Base-by-base conservation (phyloP, 495 filamentous ascomycete genomes). In the Halenospora varia region DNA sequence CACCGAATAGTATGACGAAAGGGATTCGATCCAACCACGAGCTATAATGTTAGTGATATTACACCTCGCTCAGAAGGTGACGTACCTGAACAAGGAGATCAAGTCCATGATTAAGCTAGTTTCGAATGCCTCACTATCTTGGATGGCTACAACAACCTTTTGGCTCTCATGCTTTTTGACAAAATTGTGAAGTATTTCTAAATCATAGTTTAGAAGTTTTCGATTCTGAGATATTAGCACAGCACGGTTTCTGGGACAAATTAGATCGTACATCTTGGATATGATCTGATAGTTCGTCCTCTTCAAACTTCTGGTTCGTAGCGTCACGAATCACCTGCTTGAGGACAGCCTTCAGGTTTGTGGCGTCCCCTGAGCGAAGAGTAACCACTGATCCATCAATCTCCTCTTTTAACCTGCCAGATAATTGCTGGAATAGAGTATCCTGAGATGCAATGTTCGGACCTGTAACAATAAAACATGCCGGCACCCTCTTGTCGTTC, bases 41-140 rank as follows among this genome's bases (percentile, higher is more conserved):
- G 61, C 90, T 93, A 59, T 17, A 10, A 45, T 10, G 23, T 57
- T 22, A 55, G 15, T 45, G 29, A n/a, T n/a, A n/a, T n/a, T n/a
- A n/a, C n/a, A n/a, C n/a, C n/a, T n/a, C n/a, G n/a, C n/a, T n/a
- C n/a, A n/a, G n/a, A n/a, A n/a, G n/a, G n/a, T 17, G 10, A 69
- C 80, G 53, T 73, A 95, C 88, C 82, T 86, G 48, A 97, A 81
- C 2, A 97, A 71, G 20, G 80, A 80, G 40, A 97, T 77, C 24
- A 96, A 68, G 68, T 97, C 91, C 1, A 82, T 83, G 25, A 97
- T 71, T 24, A 97, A 70, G n/a, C 70, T 75, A 29, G 79, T 81
- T 64, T 97, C 92, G 66, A 97, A 97, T 3, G 88, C 92, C 70
- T 98, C 95, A 57, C 88, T 95, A 67, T 97, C 95, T 65, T 89